Base-by-base conservation (phyloP, 129 eudicot species). In the Solidago caesia region DNA sequence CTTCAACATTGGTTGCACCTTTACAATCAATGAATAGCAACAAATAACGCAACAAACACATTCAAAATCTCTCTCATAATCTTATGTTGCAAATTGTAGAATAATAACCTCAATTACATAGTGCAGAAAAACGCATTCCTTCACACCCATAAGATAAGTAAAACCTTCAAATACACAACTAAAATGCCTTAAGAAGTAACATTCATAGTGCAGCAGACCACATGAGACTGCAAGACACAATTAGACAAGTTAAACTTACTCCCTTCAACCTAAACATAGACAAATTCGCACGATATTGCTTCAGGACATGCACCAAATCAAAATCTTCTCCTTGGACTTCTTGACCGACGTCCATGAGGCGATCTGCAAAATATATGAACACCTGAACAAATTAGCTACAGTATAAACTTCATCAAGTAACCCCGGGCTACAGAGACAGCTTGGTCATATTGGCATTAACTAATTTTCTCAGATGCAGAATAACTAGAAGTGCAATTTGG, bases 311-410 rank as follows among this genome's bases (percentile, higher is more conserved):
- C 61, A 48, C 68, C 79, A 52, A 27, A 62, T 75, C 72, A 82
- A 64, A 64, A 85, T 72, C 89, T 85, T 55, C 83, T 82, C 64
- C 89, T 78, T 2, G 89, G 89, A 71, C 89, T 85, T 70, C 89
- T 85, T 66, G 89, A 85, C 52, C 89, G 75, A 67, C 70, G 79
- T 25, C 84, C 84, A 25, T 68, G 84, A 10, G 84, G 82, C 51
- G 81, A 79, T 67, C 83, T 74, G 79, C 44, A 5, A 48, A 33
- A 45, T 25, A 51, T 10, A 72, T 55, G 4, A 39, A 44, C 67
- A 79, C 12, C n/a, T 69, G 5, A 56, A 12, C 33, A 63, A 8
- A 3, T 46, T 71, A 57, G 51, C 42, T 42, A 48, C 43, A 33
- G 15, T 21, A 39, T 13, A n/a, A 26, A 12, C 6, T 61, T 13